Conservation (phyloP, 805 yeast species). For the Myxozyma lipomycoides region DNA sequence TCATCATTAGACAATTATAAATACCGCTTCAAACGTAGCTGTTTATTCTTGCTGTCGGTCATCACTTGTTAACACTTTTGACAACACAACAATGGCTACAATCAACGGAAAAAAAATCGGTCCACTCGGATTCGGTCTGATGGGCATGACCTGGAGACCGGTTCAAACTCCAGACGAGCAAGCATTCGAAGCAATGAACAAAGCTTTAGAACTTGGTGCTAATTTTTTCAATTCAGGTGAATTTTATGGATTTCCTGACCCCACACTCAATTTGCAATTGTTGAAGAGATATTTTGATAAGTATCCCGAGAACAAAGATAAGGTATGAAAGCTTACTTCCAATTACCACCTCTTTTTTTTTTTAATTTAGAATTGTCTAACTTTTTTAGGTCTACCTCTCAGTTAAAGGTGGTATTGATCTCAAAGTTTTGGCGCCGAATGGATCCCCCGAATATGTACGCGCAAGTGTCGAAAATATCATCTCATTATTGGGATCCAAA, state of each 20-base stretch:
- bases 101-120: slow-evolving; percentile 25
- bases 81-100: slow-evolving; percentile 1
- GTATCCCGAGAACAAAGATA: slow-evolving; percentile 44
- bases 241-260: slow-evolving; percentile 44
- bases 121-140: slow-evolving; percentile 64
- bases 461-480: slow-evolving; percentile 12
- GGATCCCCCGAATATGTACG: slow-evolving; percentile 19
- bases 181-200: slow-evolving; percentile 50
- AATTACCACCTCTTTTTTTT: neutral
- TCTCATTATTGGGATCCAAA: slow-evolving; percentile 39
- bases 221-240: slow-evolving; percentile 63
- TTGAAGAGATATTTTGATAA: slow-evolving; percentile 50
- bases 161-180: slow-evolving; percentile 40
- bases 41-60: too few species aligned
- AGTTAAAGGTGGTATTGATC: slow-evolving; percentile 58
- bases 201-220: slow-evolving; percentile 48
- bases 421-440: slow-evolving; percentile 41
- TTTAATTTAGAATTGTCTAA: neutral
- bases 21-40: too few species aligned
- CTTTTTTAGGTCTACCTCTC: slow-evolving; percentile 33
- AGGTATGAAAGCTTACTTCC: slow-evolving; percentile 40
- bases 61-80: neutral
- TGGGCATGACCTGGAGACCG: slow-evolving; percentile 73
- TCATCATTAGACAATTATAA: too few species aligned
- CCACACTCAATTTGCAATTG: slow-evolving; percentile 52